Base-by-base conservation (phyloP, 805 yeast genomes). In the Cyberlindnera meyerae region DNA sequence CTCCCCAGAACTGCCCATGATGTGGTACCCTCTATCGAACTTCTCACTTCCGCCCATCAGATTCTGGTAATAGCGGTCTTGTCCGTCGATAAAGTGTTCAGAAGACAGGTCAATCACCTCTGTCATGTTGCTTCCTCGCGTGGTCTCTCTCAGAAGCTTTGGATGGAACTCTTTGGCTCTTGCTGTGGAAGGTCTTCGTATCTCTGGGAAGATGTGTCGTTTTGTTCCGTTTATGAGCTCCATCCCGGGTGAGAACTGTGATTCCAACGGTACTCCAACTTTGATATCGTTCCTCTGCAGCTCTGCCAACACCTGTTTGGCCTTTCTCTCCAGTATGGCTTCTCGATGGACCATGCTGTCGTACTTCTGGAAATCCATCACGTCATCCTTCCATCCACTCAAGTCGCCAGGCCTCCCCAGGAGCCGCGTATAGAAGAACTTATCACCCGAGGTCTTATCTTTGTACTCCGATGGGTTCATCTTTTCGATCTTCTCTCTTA, bases 321-420 rank as follows among this genome's bases (percentile, higher is more conserved):
- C 47, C 39, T 55, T 58, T 3, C 43, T 46, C 37, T 62, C 57
- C 12, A 63, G 33, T 21, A 47, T 44, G 9, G 54, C 55, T 31
- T 65, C 70, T 33, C 50, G 41, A 27, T 54, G 53, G 1, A 64
- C 57, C 46, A 55, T 55, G n/a, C 42, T 31, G 32, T 65, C 62
- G 40, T 63, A 65, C 5, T 39, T 38, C 8, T 50, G 54, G 36
- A 65, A 65, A 41, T 65, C 70, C 18, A 48, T 40, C 2, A 36
- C 27, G 4, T 33, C 47, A 8, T 32, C 22, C 44, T 8, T 40
- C 43, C 2, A 36, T 44, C 8, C 26, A 28, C 3, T 27, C 29
- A 36, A 29, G 2, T 40, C 46, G 6, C 26, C 32, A 4, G 24
- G 29, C 2, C 40, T 32, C 2, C 39, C 51, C 24, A 45, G 47